A percentile compares a stretch with the other conserved stretches of the same genome.
Evolutionary conservation across 805 yeast species (phyloP).

Genomic region (Zygotorulaspora chibaensis): DNA sequence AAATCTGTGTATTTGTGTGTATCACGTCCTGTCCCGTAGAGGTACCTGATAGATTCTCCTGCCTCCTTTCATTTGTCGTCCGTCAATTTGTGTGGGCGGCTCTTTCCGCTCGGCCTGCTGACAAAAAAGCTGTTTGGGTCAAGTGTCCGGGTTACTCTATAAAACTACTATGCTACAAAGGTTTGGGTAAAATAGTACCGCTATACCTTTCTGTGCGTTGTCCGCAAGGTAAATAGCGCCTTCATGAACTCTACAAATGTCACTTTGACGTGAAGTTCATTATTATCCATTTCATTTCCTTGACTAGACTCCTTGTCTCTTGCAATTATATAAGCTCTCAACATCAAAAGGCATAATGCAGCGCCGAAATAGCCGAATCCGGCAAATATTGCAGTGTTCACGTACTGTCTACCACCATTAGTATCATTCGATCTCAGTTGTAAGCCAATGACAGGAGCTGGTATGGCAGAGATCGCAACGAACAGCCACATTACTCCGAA

Average conservation of each 20-base stretch:
- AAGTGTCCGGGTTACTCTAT: neutral
- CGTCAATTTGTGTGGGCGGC: constrained; percentile 1
- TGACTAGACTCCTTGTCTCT: constrained; percentile 36
- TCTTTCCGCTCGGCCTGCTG: neutral
- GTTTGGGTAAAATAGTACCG: neutral
- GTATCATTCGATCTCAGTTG: constrained; percentile 37
- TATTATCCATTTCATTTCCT: constrained; percentile 20
- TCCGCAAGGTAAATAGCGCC: constrained; percentile 2
- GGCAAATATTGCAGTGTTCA: constrained; percentile 52
- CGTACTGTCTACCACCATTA: constrained; percentile 40
- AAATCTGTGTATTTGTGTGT: too few relatives aligned
- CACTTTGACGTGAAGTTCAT: constrained; percentile 22
- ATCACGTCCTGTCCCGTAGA: too few relatives aligned
- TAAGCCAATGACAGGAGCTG: constrained; percentile 59
- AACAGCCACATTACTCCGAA: constrained; percentile 52
- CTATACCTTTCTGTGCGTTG: constrained; percentile 5
- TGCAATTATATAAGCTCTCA: constrained; percentile 54
- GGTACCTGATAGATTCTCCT: neutral
- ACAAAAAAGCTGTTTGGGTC: neutral
- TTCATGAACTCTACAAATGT: constrained; percentile 1
- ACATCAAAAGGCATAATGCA: constrained; percentile 38
- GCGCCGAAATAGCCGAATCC: constrained; percentile 52
- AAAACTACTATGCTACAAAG: too few relatives aligned
- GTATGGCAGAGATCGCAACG: constrained; percentile 48
- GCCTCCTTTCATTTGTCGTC: constrained; percentile 1